Base-by-base conservation (phyloP, 2,329 filamentous ascomycete genomes). In the Fusarium palustre region DNA sequence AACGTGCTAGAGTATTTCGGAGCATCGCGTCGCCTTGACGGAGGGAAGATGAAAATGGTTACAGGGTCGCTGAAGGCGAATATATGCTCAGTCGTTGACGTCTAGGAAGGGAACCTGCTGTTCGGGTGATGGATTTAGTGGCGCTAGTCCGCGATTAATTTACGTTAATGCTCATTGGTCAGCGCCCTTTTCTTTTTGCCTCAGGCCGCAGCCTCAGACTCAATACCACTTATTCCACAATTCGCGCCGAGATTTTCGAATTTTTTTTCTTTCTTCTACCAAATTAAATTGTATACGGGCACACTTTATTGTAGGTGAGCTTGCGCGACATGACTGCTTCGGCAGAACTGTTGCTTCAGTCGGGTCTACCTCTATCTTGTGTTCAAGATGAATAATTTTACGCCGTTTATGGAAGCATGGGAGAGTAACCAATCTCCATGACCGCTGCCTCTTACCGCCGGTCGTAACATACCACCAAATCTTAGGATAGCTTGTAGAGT, bases 291-390 rank as follows among this genome's bases (percentile, higher is more conserved):
- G 88, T 90, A 89, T 85, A 84, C 82, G 87, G 79, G 85, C 87
- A 88, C 85, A 86, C 76, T 88, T 88, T 91, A 90, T 91, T 90
- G 88, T 91, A 87, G 88, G 88, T 87, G 84, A 85, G 83, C 87
- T 89, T 86, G 87, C 78, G 82, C 82, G 67, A 57, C 78, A 78
- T 74, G 73, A 74, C 76, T 79, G 76, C 80, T 76, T 76, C 75
- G 75, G 76, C 41, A 66, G 74, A 64, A 59, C 74, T 70, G 78
- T 75, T 79, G 82, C 79, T 81, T 82, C 82, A 80, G 79, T 90
- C 86, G 85, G 88, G 87, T 88, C 83, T 83, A 87, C 87, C 88
- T 90, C 89, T 91, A 91, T 91, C 88, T 87, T 89, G 87, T 90
- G 87, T 83, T 85, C 88, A 76, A 90, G 88, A 91, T 77, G 64